Base-by-base conservation (phyloP, 1,139 yeast species). In the Pichia sp. region DNA sequence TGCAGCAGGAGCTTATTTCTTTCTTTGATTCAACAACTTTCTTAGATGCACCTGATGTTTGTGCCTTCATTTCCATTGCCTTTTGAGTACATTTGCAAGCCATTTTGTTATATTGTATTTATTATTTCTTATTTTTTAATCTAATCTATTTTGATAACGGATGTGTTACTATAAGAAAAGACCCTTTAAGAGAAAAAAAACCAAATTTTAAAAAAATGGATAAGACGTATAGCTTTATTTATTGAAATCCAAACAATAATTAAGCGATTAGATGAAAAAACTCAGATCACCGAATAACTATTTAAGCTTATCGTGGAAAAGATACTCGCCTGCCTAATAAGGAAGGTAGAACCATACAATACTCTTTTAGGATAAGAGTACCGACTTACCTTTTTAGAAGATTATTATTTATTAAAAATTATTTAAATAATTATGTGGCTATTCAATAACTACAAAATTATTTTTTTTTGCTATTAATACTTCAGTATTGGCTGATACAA, bases 11-110 rank as follows among this genome's bases (percentile, higher is more conserved):
- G 9, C 44, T 41, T 11, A 38, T 30, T 7, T 29, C 34, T 30
- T 27, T 40, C 7, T 6, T 26, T 7, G 39, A 3, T 28, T 34
- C 45, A 6, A 32, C 40, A 9, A 7, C 7, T 37, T 46, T 50
- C 26, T 50, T 40, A n/a, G 51, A 4, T 27, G 50, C 39, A 10
- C 33, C 34, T 25, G 48, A 36, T 40, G 43, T n/a, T n/a, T 25
- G 36, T 34, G 37, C 26, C 31, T 46, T 46, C 46, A 50, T 47
- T 40, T 54, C 56, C 39, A 39, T 39, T 31, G 55, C 50, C 42
- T 43, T 53, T 40, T 51, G 45, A 34, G 61, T 43, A 45, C 63
- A 59, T 42, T 54, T 50, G 45, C 63, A 59, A 50, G 57, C 61
- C 62, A 58, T 58, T 42, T 46, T 49, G 32, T 34, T 11, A 36